A percentile compares a stretch with the other conserved stretches of the same genome.
These are phyloP conservation scores for Ceratopteris richardii DNA, from an alignment of 75 land plant genomes.

Conservation along the genomic window DNA sequence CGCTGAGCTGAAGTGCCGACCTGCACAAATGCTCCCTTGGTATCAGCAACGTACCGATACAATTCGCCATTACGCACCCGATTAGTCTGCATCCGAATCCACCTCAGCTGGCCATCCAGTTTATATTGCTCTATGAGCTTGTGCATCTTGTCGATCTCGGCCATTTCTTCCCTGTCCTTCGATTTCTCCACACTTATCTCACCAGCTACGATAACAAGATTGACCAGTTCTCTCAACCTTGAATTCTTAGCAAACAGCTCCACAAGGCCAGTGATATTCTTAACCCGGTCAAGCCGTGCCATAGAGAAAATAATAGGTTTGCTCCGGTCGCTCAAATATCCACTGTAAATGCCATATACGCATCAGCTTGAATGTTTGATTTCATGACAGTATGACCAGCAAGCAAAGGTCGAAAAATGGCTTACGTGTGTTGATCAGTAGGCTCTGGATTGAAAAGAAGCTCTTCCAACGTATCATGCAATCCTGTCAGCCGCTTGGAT, in stretches of 20 bases:
- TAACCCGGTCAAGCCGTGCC: constrained; percentile 65
- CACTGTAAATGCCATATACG: constrained; percentile 18
- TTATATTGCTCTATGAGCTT: constrained; percentile 42
- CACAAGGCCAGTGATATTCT: constrained; percentile 59
- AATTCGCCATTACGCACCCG: constrained; percentile 51
- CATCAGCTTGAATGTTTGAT: no score
- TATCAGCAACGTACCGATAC: constrained; percentile 55
- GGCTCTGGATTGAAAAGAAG: constrained; percentile 39
- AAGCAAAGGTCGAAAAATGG: no score
- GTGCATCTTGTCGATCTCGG: constrained; percentile 61
- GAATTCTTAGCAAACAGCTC: constrained; percentile 48
- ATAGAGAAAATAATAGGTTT: constrained; percentile 70
- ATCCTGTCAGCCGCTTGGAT: constrained; percentile 34
- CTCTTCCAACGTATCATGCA: constrained; percentile 45
- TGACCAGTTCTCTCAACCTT: constrained; percentile 35
- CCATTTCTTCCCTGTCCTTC: constrained; percentile 50
- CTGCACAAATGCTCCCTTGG: constrained; percentile 53
- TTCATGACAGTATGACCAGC: no score
- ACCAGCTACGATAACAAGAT: constrained; percentile 66
- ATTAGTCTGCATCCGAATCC: constrained; percentile 48
- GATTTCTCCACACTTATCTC: constrained; percentile 31
- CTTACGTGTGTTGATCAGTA: constrained; percentile 25
- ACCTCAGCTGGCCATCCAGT: constrained; percentile 45
- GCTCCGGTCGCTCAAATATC: constrained; percentile 29
- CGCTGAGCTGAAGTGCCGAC: constrained; percentile 18